Percentiles rank a stretch among this genome's conserved stretches.
Evolutionary conservation across 441 rosid genomes (phyloP).

Genomic region (Croton setiger): DNA sequence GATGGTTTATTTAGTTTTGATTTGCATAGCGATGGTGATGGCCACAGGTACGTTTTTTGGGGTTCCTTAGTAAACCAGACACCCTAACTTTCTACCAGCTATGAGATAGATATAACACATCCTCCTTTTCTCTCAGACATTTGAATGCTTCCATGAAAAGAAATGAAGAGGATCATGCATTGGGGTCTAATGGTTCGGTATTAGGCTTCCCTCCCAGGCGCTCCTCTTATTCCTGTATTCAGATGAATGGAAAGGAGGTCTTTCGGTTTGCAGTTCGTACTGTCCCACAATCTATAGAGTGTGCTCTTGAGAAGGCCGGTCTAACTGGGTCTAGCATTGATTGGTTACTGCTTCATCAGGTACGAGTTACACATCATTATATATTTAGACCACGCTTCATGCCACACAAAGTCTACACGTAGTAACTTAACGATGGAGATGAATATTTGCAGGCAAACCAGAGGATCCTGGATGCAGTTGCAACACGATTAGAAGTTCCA

Average conservation of each 20-base stretch:
- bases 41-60: conserved; percentile 48
- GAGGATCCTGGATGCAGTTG: conserved; percentile 89
- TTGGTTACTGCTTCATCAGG: conserved; percentile 98
- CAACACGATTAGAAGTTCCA: conserved; percentile 69
- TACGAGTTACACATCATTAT: conserved; percentile 23
- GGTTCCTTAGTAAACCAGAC: not conserved
- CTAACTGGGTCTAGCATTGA: conserved; percentile 63
- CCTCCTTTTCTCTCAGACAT: conserved; percentile 48
- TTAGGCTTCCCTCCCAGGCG: conserved; percentile 55
- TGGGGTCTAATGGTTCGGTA: conserved; percentile 63
- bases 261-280: conserved; percentile 82
- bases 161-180: conserved; percentile 35
- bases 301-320: conserved; percentile 77
- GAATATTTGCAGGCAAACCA: conserved; percentile 76
- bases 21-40: conserved; percentile 82
- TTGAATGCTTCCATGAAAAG: conserved; percentile 48
- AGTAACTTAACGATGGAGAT: not conserved
- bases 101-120: conserved; percentile 11
- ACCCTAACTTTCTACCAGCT: conserved; percentile 12
- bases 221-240: conserved; percentile 61
- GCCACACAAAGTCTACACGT: not conserved
- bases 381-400: not conserved
- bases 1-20: conserved; percentile 85
- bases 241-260: conserved; percentile 95
- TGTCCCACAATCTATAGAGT: conserved; percentile 81